Conservation (phyloP, 352 stramenopile genomes). For the Pythium chondricola region DNA sequence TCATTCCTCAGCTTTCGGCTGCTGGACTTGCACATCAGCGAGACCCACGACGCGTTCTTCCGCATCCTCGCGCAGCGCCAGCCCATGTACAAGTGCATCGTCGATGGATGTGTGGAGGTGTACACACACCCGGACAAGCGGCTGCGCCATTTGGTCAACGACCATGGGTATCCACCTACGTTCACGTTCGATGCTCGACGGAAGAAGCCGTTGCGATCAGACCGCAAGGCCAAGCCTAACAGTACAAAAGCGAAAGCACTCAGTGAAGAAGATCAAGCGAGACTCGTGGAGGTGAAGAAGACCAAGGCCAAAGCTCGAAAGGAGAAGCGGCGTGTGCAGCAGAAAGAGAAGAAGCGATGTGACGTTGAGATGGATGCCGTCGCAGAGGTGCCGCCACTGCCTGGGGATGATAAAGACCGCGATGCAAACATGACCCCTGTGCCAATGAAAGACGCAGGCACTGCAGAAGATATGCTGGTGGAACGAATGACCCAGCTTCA, state of each 20-base stretch:
- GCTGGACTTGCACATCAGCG: slow-evolving; percentile 53
- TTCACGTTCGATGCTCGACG: slow-evolving; percentile 31
- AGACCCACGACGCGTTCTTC: slow-evolving; percentile 63
- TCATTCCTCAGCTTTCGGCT: slow-evolving; percentile 47
- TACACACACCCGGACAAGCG: slow-evolving; percentile 54
- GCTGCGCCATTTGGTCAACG: slow-evolving; percentile 25
- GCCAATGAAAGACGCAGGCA: neutral
- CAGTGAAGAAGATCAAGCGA: neutral
- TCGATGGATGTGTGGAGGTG: slow-evolving; percentile 36
- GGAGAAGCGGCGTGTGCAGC: slow-evolving; percentile 10
- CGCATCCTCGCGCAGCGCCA: slow-evolving; percentile 52
- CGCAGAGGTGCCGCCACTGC: neutral
- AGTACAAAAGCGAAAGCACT: neutral
- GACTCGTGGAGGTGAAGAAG: slow-evolving; percentile 15
- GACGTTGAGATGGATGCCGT: too few species aligned
- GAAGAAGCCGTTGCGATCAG: too few species aligned
- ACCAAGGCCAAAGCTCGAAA: slow-evolving; percentile 14
- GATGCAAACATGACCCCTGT: too few species aligned
- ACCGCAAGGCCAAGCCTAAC: too few species aligned
- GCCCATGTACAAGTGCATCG: slow-evolving; percentile 50
- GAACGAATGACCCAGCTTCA: slow-evolving; percentile 6
- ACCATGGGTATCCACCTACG: slow-evolving; percentile 33
- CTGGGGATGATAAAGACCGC: neutral
- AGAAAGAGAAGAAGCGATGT: slow-evolving; percentile 14
- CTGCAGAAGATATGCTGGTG: neutral